Percentiles rank a stretch among this genome's conserved stretches.
These are phyloP conservation scores for Ustilago crameri DNA, from an alignment of 1,284 basidiomycete genomes.

Conservation along the genomic window DNA sequence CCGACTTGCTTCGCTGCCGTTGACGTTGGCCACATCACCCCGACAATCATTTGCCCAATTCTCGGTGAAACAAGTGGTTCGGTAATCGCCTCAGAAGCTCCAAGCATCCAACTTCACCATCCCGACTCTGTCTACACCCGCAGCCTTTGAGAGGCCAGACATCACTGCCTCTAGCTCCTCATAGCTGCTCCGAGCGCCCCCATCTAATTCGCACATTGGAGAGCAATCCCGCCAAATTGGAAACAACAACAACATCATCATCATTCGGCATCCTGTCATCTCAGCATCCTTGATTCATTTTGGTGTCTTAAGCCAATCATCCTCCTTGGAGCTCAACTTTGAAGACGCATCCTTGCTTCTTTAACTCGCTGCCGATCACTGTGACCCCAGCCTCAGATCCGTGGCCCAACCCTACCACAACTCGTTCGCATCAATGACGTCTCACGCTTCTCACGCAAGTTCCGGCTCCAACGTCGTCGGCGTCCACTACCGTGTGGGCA, in stretches of 20 bases:
- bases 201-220: no score
- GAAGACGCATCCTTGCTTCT: not conserved
- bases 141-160: no score
- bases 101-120: not conserved
- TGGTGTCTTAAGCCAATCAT: no score
- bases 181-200: no score
- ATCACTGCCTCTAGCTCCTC: no score
- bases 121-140: no score
- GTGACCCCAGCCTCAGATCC: slow-evolving; percentile 1
- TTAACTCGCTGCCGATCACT: not conserved
- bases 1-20: not conserved
- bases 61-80: not conserved
- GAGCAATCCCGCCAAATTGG: no score
- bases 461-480: slow-evolving; percentile 68
- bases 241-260: no score
- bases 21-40: not conserved
- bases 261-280: no score
- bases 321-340: no score
- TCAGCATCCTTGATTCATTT: no score
- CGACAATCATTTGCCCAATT: not conserved
- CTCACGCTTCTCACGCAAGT: slow-evolving; percentile 60
- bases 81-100: not conserved
- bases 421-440: slow-evolving; percentile 55
- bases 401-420: slow-evolving; percentile 49
- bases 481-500: slow-evolving; percentile 84